A percentile compares a stretch with the other conserved stretches of the same genome.
Conservation (phyloP, 257 asterid genomes). For the Nicotiana attenuata region DNA sequence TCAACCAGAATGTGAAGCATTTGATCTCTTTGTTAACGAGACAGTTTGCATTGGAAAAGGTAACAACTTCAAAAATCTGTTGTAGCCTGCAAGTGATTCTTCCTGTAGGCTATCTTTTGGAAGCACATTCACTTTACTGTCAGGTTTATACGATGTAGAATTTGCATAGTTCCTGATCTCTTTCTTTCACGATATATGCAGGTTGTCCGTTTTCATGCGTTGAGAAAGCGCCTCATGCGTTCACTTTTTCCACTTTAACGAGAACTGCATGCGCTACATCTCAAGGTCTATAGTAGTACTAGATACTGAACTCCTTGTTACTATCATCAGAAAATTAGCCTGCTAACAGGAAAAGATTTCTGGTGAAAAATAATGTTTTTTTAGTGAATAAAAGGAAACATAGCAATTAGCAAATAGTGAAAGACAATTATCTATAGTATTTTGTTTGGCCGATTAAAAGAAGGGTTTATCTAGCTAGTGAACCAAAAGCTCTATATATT, state of each 20-base stretch:
- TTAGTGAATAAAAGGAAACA: background rate
- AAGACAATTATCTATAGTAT: background rate
- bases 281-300: conserved; percentile 45
- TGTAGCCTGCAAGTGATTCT: background rate
- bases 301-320: conserved; percentile 9
- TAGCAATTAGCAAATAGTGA: background rate
- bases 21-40: conserved; percentile 77
- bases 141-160: background rate
- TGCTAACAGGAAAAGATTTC: background rate
- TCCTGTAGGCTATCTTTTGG: background rate
- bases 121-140: background rate
- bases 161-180: background rate
- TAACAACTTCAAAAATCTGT: conserved; percentile 12
- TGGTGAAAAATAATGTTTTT: background rate
- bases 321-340: background rate
- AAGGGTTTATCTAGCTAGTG: background rate
- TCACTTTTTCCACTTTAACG: conserved; percentile 54
- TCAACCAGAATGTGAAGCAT: conserved; percentile 89
- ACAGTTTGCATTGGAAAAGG: conserved; percentile 76
- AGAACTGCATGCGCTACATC: conserved; percentile 68
- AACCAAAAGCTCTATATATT: background rate
- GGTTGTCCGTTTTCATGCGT: conserved; percentile 91
- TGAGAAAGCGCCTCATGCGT: conserved; percentile 71
- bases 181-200: conserved; percentile 26
- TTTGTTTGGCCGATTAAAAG: background rate